These are phyloP conservation scores for Pelargonium australe DNA, from an alignment of 441 rosid species.

Conservation along the genomic window DNA sequence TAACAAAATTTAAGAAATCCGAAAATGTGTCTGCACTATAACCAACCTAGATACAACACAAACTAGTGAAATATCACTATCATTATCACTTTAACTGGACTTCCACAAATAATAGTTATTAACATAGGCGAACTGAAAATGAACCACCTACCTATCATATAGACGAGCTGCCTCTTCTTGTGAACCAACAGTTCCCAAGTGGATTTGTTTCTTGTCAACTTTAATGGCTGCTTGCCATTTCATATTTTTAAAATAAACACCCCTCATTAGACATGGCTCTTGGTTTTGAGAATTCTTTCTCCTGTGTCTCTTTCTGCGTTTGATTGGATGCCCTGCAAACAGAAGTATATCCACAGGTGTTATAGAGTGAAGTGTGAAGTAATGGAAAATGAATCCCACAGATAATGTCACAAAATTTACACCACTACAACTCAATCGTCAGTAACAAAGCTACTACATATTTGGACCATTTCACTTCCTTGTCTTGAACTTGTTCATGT, in stretches of 20 bases:
- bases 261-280: conserved; percentile 94
- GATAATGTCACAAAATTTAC: background rate
- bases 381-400: conserved; percentile 10
- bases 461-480: background rate
- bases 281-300: conserved; percentile 81
- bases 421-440: background rate
- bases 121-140: conserved; percentile 3
- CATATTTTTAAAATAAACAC: conserved; percentile 95
- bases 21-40: too few relatives aligned
- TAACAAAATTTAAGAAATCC: too few relatives aligned
- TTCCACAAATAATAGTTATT: too few relatives aligned
- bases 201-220: conserved; percentile 94
- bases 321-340: conserved; percentile 60
- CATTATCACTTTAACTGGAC: too few relatives aligned
- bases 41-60: too few relatives aligned
- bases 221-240: conserved; percentile 99
- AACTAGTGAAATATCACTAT: too few relatives aligned
- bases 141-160: conserved; percentile 58
- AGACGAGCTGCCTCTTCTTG: conserved; percentile 94
- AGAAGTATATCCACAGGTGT: conserved; percentile 9
- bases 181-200: conserved; percentile 86
- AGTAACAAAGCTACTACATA: background rate
- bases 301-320: conserved; percentile 84
- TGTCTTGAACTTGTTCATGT: background rate
- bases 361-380: conserved; percentile 11